Conservation (phyloP, 192 early-diverging fungal species). For the Chytriomyces sp. region DNA sequence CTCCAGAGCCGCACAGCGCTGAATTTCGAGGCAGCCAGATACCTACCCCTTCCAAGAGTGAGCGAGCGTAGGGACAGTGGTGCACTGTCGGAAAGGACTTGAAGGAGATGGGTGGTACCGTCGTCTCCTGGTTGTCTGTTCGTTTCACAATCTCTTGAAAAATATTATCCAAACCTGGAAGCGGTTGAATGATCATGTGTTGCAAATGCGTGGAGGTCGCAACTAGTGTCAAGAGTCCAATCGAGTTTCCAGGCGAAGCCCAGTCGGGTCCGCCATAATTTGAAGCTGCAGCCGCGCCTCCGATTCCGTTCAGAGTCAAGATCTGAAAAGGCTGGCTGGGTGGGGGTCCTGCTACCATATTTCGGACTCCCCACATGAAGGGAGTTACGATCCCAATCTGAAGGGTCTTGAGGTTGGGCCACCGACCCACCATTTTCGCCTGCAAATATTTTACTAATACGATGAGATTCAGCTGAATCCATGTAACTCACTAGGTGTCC, state of each 20-base stretch:
- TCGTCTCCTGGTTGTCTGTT: constrained; percentile 13
- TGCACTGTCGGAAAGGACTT: constrained; percentile 1
- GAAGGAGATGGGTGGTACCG: constrained; percentile 7
- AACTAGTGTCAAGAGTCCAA: not conserved
- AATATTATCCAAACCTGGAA: not conserved
- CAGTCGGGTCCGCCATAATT: constrained; percentile 18
- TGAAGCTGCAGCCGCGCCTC: not conserved
- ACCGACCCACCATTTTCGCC: constrained; percentile 19
- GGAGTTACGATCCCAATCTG: constrained; percentile 23
- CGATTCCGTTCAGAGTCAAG: constrained; percentile 12
- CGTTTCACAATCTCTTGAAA: not conserved
- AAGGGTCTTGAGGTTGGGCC: constrained; percentile 8
- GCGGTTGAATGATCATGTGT: not conserved
- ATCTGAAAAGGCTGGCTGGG: not conserved
- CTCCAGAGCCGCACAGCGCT: constrained; percentile 1
- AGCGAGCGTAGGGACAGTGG: not conserved
- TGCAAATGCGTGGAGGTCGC: not conserved
- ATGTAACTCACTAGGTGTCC: not conserved
- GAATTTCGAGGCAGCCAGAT: not conserved
- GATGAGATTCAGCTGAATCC: not conserved
- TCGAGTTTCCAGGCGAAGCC: not conserved
- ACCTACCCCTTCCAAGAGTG: constrained; percentile 9
- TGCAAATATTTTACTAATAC: not conserved
- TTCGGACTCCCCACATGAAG: constrained; percentile 23
- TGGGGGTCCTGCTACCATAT: not conserved